Conservation (phyloP, 805 yeast species). For the Clavispora phyllophila region DNA sequence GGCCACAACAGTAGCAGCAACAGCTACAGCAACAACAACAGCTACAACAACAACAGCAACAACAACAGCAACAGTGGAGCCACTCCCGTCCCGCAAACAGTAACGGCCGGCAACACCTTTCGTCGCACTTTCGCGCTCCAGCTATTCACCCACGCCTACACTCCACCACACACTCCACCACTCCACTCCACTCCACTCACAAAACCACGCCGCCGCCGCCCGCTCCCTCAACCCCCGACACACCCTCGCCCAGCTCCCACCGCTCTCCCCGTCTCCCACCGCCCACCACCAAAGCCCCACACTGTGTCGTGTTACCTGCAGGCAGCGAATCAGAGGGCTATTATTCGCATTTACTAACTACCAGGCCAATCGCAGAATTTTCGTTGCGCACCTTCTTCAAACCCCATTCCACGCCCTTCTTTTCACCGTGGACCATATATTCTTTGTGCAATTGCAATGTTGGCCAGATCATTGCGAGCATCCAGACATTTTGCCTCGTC, state of each 20-base stretch:
- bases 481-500: constrained; percentile 26
- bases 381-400: background rate
- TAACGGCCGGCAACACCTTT: no score
- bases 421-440: background rate
- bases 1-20: no score
- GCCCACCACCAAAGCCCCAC: background rate
- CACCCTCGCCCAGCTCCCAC: background rate
- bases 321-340: constrained; percentile 18
- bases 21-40: no score
- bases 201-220: no score
- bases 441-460: constrained; percentile 5
- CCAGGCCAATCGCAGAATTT: constrained; percentile 8
- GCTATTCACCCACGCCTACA: no score
- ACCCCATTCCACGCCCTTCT: background rate
- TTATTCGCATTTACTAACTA: constrained; percentile 16
- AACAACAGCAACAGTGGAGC: no score
- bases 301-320: constrained; percentile 1
- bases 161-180: no score
- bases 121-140: no score
- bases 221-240: no score
- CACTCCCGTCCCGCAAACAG: no score
- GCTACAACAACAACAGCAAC: no score
- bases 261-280: background rate
- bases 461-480: constrained; percentile 13
- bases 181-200: no score